Evolutionary conservation across 352 stramenopile genomes (phyloP).

Genomic region (Pythium pyrilobum): DNA sequence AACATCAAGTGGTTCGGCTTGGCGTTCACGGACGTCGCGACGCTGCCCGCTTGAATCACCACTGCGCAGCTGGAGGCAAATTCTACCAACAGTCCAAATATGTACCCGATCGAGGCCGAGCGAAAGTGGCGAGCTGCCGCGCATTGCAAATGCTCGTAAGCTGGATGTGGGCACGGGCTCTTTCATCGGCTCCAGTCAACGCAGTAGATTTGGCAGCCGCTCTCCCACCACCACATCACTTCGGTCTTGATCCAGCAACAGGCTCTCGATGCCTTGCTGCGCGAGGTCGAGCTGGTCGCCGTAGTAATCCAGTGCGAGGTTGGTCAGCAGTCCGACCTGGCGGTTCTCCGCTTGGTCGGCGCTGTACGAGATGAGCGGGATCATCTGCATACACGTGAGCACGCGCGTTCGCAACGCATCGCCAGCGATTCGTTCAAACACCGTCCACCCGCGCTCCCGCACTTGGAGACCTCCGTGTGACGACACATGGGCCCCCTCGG

Average conservation of each 20-base stretch:
- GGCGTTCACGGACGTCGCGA: neutral
- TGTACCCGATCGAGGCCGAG: constrained; percentile 13
- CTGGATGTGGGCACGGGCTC: neutral
- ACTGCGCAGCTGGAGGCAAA: too few relatives aligned
- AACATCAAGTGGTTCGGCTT: neutral
- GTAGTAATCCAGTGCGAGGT: constrained; percentile 28
- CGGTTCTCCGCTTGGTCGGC: neutral
- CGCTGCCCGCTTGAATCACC: neutral
- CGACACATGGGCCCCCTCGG: neutral
- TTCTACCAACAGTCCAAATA: too few relatives aligned
- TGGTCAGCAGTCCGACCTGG: constrained; percentile 24
- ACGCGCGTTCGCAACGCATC: constrained; percentile 6
- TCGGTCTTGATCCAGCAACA: constrained; percentile 22
- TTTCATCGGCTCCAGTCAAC: neutral
- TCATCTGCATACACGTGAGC: constrained; percentile 28
- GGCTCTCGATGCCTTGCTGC: constrained; percentile 27
- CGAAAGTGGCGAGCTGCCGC: constrained; percentile 2
- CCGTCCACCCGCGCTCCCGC: constrained; percentile 14
- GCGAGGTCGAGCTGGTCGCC: constrained; percentile 26
- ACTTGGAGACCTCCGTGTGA: neutral
- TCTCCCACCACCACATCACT: neutral
- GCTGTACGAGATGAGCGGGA: constrained; percentile 17
- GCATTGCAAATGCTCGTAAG: neutral
- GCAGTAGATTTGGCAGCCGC: neutral
- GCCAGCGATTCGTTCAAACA: neutral